Evolutionary conservation across 2,329 filamentous ascomycete genomes (phyloP).

Genomic region (Apiospora koreana): DNA sequence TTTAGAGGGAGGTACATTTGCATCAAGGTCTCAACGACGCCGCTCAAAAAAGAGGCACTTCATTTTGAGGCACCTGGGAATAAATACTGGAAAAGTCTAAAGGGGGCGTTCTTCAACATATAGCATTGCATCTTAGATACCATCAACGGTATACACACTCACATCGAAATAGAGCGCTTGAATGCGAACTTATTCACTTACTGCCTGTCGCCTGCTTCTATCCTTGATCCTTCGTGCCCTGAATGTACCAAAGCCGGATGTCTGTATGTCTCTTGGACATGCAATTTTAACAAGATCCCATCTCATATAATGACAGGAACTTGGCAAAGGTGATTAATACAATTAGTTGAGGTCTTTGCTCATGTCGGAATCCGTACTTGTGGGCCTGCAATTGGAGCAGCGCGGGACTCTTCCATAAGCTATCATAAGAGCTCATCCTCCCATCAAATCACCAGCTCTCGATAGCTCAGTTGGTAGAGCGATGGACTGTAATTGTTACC

Average conservation of each 20-base stretch:
- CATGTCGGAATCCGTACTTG: no score
- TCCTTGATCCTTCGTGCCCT: neutral
- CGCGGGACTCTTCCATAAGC: neutral
- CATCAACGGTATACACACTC: conserved; percentile 12
- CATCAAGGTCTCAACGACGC: conserved; percentile 13
- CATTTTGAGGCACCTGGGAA: neutral
- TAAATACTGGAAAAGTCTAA: neutral
- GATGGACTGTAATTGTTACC: conserved; percentile 11
- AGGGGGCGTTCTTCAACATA: conserved; percentile 8
- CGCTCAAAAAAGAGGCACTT: neutral
- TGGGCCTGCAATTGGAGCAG: no score
- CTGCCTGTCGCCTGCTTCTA: neutral
- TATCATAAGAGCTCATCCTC: neutral
- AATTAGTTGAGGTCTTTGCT: no score
- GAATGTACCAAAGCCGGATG: no score
- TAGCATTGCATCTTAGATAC: conserved; percentile 8
- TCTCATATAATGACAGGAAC: no score
- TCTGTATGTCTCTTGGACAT: no score
- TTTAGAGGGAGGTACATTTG: neutral
- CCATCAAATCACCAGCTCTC: neutral
- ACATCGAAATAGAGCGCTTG: neutral
- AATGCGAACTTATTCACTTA: neutral
- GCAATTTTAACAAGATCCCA: neutral
- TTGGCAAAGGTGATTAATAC: no score
- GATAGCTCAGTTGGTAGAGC: conserved; percentile 14